A percentile compares a stretch with the other conserved stretches of the same genome.
These are phyloP conservation scores for Leishmania braziliensis DNA, from an alignment of 208 protist genomes.

Conservation along the genomic window DNA sequence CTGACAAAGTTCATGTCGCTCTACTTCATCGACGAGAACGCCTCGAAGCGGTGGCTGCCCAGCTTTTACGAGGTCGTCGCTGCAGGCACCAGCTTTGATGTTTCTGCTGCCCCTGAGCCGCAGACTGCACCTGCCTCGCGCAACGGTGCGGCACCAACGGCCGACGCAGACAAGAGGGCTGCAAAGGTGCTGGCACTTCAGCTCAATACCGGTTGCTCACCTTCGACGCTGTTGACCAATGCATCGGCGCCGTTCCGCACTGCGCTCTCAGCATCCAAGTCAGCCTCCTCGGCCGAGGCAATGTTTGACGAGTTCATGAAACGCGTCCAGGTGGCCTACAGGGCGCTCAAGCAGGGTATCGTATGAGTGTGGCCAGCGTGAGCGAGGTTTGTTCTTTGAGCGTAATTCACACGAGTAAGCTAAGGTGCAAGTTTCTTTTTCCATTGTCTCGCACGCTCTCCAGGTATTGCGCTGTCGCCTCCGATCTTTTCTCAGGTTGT, in stretches of 20 bases:
- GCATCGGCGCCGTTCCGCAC: slow-evolving; percentile 1
- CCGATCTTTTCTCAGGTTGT: neutral
- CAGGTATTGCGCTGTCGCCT: neutral
- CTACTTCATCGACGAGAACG: slow-evolving; percentile 78
- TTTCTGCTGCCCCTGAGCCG: slow-evolving; percentile 2
- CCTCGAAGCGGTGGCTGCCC: slow-evolving; percentile 65
- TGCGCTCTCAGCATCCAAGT: neutral
- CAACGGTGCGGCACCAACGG: neutral
- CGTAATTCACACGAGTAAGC: neutral
- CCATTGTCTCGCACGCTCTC: neutral
- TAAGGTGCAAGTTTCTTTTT: neutral
- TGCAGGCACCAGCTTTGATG: slow-evolving; percentile 57
- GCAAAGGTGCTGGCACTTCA: slow-evolving; percentile 7
- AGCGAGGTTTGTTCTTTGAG: neutral
- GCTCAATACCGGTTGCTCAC: slow-evolving; percentile 8
- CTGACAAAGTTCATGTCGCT: slow-evolving; percentile 61
- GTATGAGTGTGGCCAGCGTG: slow-evolving; percentile 29
- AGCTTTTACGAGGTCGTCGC: slow-evolving; percentile 79
- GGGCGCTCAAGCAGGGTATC: slow-evolving; percentile 75
- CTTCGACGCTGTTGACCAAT: slow-evolving; percentile 13
- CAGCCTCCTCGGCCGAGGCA: slow-evolving; percentile 19
- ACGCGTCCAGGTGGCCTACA: slow-evolving; percentile 71
- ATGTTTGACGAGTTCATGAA: slow-evolving; percentile 54
- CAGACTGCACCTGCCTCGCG: neutral
- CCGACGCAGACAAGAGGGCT: neutral